These are phyloP conservation scores for Pseudogymnoascus destructans DNA, from an alignment of 2,329 filamentous ascomycete genomes.

Conservation along the genomic window DNA sequence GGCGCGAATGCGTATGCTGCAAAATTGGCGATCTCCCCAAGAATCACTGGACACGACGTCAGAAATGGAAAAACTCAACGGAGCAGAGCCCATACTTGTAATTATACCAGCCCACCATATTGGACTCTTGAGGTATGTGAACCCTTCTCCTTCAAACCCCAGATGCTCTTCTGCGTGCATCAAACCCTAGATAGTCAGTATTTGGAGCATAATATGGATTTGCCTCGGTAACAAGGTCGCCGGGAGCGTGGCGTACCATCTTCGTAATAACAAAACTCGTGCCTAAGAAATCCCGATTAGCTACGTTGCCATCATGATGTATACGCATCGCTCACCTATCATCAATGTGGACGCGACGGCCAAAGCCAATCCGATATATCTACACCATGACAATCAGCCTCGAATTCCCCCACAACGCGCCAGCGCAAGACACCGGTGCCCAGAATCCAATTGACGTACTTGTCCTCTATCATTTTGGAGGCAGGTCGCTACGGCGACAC, in stretches of 20 bases:
- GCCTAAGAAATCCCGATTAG: constrained; percentile 37
- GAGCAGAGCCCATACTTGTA: constrained; percentile 51
- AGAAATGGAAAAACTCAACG: constrained; percentile 15
- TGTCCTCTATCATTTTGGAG: constrained; percentile 32
- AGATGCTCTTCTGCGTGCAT: constrained; percentile 82
- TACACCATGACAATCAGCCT: constrained; percentile 27
- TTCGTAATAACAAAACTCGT: constrained; percentile 99
- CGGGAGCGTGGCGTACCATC: constrained; percentile 50
- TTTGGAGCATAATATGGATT: neutral
- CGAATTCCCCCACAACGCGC: constrained; percentile 2
- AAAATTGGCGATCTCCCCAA: constrained; percentile 94
- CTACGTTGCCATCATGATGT: constrained; percentile 12
- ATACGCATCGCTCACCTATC: constrained; percentile 45
- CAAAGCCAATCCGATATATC: constrained; percentile 64
- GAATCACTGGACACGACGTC: constrained; percentile 49
- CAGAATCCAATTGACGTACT: constrained; percentile 26
- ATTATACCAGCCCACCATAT: constrained; percentile 94
- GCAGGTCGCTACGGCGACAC: neutral
- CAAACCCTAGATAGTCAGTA: constrained; percentile 48
- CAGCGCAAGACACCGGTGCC: neutral
- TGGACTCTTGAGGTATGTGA: constrained; percentile 85
- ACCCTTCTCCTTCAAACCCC: constrained; percentile 94
- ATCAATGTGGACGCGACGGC: constrained; percentile 63
- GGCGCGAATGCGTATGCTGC: constrained; percentile 96
- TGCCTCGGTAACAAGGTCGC: neutral